Evolutionary conservation across 345 rosid genomes (phyloP).

Genomic region (Diplotaxis tenuifolia): DNA sequence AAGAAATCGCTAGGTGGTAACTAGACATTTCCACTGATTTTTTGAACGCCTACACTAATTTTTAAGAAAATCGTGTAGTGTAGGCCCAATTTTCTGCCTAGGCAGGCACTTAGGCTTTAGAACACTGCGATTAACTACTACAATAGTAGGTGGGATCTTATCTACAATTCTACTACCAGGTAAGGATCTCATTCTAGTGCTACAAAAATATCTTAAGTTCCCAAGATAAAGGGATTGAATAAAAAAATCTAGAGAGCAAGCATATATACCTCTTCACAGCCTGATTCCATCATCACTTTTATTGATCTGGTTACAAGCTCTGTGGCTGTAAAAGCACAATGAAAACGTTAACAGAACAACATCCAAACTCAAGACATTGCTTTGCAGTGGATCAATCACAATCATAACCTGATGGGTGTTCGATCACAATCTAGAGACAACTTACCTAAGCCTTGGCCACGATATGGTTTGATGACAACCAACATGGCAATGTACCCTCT

Average conservation of each 20-base stretch:
- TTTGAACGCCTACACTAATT: too few species aligned
- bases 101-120: too few species aligned
- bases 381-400: background rate
- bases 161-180: background rate
- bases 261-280: conserved; percentile 94
- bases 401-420: too few species aligned
- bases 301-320: conserved; percentile 91
- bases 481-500: conserved; percentile 99
- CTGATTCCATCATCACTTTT: conserved; percentile 85
- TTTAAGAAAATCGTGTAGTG: too few species aligned
- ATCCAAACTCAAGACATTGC: background rate
- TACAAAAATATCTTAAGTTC: background rate
- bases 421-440: background rate
- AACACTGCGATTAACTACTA: background rate
- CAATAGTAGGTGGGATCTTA: background rate
- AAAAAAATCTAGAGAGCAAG: background rate
- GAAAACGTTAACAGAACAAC: background rate
- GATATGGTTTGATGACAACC: conserved; percentile 82
- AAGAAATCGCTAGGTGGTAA: too few species aligned
- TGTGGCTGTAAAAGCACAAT: conserved; percentile 51
- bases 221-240: background rate
- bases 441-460: conserved; percentile 84
- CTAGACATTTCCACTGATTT: too few species aligned
- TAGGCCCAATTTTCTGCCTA: too few species aligned
- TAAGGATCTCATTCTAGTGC: background rate